Conservation (phyloP, 2,329 filamentous ascomycete genomes). For the Exophiala calicioides region DNA sequence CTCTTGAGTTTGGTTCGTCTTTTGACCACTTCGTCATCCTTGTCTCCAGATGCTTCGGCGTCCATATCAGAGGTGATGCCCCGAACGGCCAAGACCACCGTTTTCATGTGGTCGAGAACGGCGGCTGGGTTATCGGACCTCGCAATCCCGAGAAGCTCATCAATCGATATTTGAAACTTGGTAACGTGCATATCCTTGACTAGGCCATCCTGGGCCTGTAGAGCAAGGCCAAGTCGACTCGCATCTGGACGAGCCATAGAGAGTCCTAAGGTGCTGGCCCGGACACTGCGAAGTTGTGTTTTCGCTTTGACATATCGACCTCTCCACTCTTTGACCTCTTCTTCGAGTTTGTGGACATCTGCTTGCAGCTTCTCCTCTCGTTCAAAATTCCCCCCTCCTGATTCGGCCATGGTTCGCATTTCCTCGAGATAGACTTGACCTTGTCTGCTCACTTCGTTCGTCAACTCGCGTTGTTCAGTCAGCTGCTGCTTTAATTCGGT, state of each 20-base stretch:
- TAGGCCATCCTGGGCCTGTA: conserved; percentile 71
- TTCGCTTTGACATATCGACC: conserved; percentile 84
- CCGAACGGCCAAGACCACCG: conserved; percentile 77
- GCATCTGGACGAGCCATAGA: conserved; percentile 47
- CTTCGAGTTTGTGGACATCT: conserved; percentile 74
- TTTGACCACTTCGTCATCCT: conserved; percentile 55
- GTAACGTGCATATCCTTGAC: conserved; percentile 92
- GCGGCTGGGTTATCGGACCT: conserved; percentile 71
- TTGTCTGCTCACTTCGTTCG: conserved; percentile 82
- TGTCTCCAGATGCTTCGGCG: conserved; percentile 56
- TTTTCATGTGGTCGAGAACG: conserved; percentile 83
- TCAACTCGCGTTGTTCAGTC: conserved; percentile 74
- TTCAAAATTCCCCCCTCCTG: conserved; percentile 76
- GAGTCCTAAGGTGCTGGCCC: conserved; percentile 76
- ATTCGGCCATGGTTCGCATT: conserved; percentile 82
- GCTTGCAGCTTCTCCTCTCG: conserved; percentile 76
- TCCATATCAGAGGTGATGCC: conserved; percentile 80
- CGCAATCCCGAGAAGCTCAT: conserved; percentile 80
- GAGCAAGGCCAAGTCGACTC: conserved; percentile 61
- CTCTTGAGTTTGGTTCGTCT: conserved; percentile 71
- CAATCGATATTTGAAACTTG: conserved; percentile 90
- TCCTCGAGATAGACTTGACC: conserved; percentile 81
- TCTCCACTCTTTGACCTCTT: conserved; percentile 87
- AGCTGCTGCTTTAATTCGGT: conserved; percentile 66
- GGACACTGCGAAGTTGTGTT: conserved; percentile 79